phyloP scores from a whole-genome alignment of 2,329 filamentous ascomycete genomes.

The Ascosphaera aggregata region DNA sequence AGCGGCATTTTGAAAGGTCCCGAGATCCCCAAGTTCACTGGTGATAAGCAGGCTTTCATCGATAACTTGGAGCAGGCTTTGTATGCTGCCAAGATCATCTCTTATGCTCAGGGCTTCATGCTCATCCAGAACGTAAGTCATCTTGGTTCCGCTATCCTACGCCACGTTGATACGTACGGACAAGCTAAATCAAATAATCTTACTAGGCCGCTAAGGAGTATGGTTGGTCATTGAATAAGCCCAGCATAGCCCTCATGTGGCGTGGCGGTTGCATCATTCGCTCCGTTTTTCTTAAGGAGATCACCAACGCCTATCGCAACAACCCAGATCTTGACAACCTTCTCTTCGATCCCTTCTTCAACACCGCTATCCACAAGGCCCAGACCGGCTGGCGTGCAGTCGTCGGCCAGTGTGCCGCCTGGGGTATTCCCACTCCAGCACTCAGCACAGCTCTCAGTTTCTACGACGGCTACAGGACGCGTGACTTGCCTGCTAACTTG shows the following conservation, averaged over 20 bases:
- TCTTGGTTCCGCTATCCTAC: background rate
- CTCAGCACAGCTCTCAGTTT: slow-evolving; percentile 95
- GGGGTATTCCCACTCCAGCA: slow-evolving; percentile 86
- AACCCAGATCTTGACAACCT: slow-evolving; percentile 94
- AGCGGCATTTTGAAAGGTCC: slow-evolving; percentile 59
- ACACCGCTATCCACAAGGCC: slow-evolving; percentile 92
- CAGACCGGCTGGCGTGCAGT: slow-evolving; percentile 84
- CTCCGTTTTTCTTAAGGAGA: slow-evolving; percentile 99
- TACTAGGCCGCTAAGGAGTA: slow-evolving; percentile 77
- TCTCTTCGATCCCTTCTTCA: slow-evolving; percentile 98
- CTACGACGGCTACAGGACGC: slow-evolving; percentile 97
- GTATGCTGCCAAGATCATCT: slow-evolving; percentile 99
- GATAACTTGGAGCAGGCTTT: slow-evolving; percentile 96
- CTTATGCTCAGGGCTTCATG: slow-evolving; percentile 99
- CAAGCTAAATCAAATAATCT: slow-evolving; percentile 2
- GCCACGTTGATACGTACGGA: slow-evolving; percentile 1
- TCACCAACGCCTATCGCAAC: slow-evolving; percentile 87
- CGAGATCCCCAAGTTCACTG: slow-evolving; percentile 48
- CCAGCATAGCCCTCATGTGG: slow-evolving; percentile 99
- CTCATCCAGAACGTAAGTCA: slow-evolving; percentile 79
- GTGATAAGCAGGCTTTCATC: slow-evolving; percentile 82
- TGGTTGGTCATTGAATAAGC: slow-evolving; percentile 98
- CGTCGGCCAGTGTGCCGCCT: slow-evolving; percentile 72
- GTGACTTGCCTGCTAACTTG: slow-evolving; percentile 92
- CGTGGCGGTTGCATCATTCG: slow-evolving; percentile 99